Evolutionary conservation across 441 rosid species (phyloP).

Genomic region (Erodium moschatum): DNA sequence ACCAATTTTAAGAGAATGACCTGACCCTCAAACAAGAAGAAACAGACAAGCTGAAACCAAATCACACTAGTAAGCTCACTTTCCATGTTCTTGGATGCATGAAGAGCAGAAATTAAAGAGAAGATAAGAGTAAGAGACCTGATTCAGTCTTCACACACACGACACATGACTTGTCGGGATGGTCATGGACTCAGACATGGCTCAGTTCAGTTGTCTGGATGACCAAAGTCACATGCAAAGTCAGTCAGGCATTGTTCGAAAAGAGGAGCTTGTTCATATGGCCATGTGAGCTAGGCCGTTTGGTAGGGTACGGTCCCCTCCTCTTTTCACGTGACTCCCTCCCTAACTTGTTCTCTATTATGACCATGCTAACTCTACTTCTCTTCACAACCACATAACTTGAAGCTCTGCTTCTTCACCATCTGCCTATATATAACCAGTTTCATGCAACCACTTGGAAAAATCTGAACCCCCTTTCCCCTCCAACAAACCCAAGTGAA

Average conservation of each 20-base stretch:
- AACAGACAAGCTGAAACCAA: background rate
- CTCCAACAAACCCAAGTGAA: too few relatives aligned
- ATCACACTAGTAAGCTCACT: too few relatives aligned
- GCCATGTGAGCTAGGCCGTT: background rate
- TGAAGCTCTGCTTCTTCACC: background rate
- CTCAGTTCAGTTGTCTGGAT: too few relatives aligned
- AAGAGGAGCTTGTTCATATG: background rate
- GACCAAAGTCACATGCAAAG: constrained; percentile 3
- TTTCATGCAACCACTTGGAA: background rate
- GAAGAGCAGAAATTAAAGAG: background rate
- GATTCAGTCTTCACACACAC: background rate
- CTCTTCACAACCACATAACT: background rate
- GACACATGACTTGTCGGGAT: background rate
- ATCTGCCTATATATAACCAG: background rate
- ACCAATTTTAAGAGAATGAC: background rate
- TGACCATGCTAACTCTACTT: too few relatives aligned
- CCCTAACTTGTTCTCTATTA: background rate
- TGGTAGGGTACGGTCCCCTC: background rate
- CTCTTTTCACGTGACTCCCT: background rate
- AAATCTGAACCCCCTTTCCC: background rate
- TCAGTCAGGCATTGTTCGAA: background rate
- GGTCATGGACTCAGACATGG: too few relatives aligned
- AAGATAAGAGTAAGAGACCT: background rate
- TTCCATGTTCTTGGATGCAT: too few relatives aligned
- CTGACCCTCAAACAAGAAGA: background rate